Evolutionary conservation across 2,329 filamentous ascomycete species (phyloP).

Genomic region (Monilinia fructigena): DNA sequence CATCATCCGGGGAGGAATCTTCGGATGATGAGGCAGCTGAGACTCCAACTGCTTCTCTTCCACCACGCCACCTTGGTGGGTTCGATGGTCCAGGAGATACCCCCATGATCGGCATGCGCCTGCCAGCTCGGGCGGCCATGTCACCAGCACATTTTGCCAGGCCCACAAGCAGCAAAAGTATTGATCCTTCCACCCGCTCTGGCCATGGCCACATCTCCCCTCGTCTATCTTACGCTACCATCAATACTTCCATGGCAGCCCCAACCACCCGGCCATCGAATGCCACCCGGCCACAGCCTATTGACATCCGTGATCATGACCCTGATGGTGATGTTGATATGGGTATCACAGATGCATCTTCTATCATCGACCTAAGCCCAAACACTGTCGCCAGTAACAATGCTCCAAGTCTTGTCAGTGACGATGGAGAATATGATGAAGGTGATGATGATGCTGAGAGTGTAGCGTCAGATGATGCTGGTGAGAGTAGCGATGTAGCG

Average conservation of each 20-base stretch:
- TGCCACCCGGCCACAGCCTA: conserved; percentile 23
- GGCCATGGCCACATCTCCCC: conserved; percentile 44
- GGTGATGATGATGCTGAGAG: conserved; percentile 61
- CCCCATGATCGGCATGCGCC: conserved; percentile 48
- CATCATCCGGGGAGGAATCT: conserved; percentile 51
- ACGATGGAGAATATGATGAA: conserved; percentile 76
- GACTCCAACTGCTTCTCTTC: conserved; percentile 40
- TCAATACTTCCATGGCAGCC: conserved; percentile 33
- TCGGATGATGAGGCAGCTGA: conserved; percentile 50
- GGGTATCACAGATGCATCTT: conserved; percentile 48
- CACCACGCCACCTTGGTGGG: conserved; percentile 40
- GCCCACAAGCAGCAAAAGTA: conserved; percentile 59
- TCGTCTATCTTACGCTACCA: conserved; percentile 42
- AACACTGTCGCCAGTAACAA: conserved; percentile 71
- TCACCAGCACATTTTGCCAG: conserved; percentile 50
- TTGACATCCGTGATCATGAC: conserved; percentile 25
- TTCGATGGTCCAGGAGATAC: conserved; percentile 42
- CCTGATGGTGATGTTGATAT: conserved; percentile 39
- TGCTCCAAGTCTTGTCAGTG: conserved; percentile 75
- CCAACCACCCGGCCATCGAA: conserved; percentile 25
- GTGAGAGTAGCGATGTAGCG: conserved; percentile 60
- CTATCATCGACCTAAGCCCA: conserved; percentile 65
- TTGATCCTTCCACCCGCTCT: conserved; percentile 39
- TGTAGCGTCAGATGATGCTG: conserved; percentile 47
- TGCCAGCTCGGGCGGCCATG: conserved; percentile 58